Percentiles rank a stretch among this genome's conserved stretches.
Evolutionary conservation across 768 basidiomycete species (phyloP).

Genomic region (Roridomyces roridus): DNA sequence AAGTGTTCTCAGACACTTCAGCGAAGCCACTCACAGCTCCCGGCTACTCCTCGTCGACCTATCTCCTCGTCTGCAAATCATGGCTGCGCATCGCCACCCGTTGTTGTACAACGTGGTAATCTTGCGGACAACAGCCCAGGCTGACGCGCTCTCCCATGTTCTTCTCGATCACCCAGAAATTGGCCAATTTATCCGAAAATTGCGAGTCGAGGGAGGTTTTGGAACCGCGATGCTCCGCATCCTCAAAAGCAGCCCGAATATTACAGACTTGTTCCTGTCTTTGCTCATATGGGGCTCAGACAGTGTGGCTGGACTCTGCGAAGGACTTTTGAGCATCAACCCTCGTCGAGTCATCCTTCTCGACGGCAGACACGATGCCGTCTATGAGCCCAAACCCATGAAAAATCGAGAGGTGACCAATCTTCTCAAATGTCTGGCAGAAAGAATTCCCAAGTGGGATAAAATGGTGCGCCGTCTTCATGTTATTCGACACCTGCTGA

Average conservation of each 20-base stretch:
- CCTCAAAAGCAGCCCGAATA: slow-evolving; percentile 1
- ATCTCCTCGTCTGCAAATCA: slow-evolving; percentile 12
- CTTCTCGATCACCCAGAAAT: neutral
- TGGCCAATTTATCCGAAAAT: slow-evolving; percentile 15
- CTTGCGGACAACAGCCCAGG: slow-evolving; percentile 13
- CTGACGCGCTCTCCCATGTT: neutral
- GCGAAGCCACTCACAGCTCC: neutral
- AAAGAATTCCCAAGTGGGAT: slow-evolving; percentile 1
- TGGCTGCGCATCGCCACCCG: slow-evolving; percentile 17
- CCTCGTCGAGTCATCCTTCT: slow-evolving; percentile 4
- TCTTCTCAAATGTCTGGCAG: neutral
- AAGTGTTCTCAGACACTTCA: neutral
- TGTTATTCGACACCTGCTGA: neutral
- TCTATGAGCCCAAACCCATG: too few species aligned
- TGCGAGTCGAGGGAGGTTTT: slow-evolving; percentile 18
- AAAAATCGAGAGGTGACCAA: neutral
- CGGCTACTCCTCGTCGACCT: neutral
- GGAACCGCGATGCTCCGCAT: slow-evolving; percentile 9
- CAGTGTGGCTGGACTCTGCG: neutral
- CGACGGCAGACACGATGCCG: neutral
- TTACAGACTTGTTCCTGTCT: slow-evolving; percentile 11
- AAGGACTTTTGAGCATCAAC: slow-evolving; percentile 3
- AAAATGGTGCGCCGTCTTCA: neutral
- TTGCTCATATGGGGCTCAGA: neutral
- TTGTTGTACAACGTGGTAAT: slow-evolving; percentile 16